Conservation (phyloP, 768 basidiomycete genomes). For the Rossbeevera mucosa region DNA sequence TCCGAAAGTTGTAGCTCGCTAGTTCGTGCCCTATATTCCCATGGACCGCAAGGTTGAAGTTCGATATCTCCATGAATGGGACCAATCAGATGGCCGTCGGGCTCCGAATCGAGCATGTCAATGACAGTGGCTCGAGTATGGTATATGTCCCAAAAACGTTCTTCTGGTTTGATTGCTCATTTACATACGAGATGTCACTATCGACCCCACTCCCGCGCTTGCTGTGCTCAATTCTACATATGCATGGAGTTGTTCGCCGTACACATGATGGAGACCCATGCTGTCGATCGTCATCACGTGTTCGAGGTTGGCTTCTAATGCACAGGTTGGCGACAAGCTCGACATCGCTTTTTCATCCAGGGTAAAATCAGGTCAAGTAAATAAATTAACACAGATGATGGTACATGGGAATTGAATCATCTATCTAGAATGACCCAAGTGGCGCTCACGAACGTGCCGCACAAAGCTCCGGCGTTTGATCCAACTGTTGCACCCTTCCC, state of each 20-base stretch:
- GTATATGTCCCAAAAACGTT: not conserved
- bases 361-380: not conserved
- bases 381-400: too few relatives aligned
- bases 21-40: too few relatives aligned
- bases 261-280: too few relatives aligned
- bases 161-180: too few relatives aligned
- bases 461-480: not conserved
- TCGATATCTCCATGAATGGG: not conserved
- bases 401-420: not conserved
- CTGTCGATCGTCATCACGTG: not conserved
- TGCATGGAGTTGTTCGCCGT: not conserved
- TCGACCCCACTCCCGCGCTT: not conserved
- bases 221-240: not conserved
- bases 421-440: not conserved
- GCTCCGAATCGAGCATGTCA: not conserved
- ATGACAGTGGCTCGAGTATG: too few relatives aligned
- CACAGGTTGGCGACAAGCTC: too few relatives aligned
- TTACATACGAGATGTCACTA: too few relatives aligned
- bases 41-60: not conserved
- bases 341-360: not conserved
- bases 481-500: not conserved
- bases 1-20: too few relatives aligned
- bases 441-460: conserved; percentile 6
- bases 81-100: not conserved
- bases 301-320: not conserved